Evolutionary conservation across 805 yeast genomes (phyloP), one percentile per base, ranked within the genome.

Genomic region (Dipodascopsis tothii): DNA sequence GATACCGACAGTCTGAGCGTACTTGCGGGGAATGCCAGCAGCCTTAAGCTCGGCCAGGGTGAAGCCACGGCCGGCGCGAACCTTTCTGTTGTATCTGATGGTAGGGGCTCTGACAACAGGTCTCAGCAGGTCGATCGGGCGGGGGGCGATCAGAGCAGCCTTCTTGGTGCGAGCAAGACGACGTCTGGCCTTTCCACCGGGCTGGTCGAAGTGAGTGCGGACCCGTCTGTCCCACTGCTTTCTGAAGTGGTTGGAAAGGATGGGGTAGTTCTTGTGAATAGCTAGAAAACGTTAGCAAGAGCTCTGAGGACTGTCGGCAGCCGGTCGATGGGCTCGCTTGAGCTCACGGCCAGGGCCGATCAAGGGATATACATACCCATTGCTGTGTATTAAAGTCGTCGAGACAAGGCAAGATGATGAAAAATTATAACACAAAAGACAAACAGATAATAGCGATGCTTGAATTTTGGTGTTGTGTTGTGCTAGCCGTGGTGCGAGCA

Each of bases 171-270:
- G 86, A 60, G 95, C 83, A 60, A 75, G 77, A 78, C 98, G 84
- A 82, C 98, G 87, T 59, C 94, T 81, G 67, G 75, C 87, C 82
- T 92, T 92, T 82, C 90, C 87, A 73, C 98, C 98, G 69, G 98
- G 96, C 80, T 92, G 98, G 90, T 92, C 96, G 71, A 92, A 84
- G 87, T 94, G 98, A 67, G 86, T 96, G 73, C 79, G 85, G 80
- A 92, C 99, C 70, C 97, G 85, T 75, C 86, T 95, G 78, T 92
- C 97, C 98, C 98, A 92, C 95, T 90, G 90, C 85, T 90, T 90
- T 81, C 96, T 84, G 95, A 90, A 90, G 80, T 92, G 98, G 83
- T 90, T 90, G 83, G 85, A 86, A 81, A 85, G 84, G 78, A 90
- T 78, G 80, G 97, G 95, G 78, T 87, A 81, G 79, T 90, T 90